Conservation (phyloP, 345 rosid genomes). For the Microthlaspi erraticum region DNA sequence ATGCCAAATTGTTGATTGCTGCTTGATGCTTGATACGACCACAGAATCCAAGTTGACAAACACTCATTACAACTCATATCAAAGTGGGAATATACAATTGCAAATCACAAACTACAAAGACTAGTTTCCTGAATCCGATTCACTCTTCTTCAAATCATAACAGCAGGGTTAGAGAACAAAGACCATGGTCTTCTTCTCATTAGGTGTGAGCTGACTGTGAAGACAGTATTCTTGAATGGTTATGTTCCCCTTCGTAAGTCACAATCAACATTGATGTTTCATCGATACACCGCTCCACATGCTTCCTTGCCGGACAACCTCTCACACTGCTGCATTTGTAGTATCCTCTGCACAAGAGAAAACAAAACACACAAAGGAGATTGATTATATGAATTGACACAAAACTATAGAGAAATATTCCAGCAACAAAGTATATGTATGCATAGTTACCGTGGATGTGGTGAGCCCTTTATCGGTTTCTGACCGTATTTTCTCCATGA, state of each 20-base stretch:
- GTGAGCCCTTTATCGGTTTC: slow-evolving; percentile 85
- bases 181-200: slow-evolving; percentile 10
- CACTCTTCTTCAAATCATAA: slow-evolving; percentile 30
- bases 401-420: neutral
- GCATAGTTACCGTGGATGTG: slow-evolving; percentile 69
- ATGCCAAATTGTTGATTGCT: slow-evolving; percentile 21
- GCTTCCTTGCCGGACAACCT: slow-evolving; percentile 91
- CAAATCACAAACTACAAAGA: slow-evolving; percentile 34
- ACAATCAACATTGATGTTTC: slow-evolving; percentile 80
- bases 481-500: slow-evolving; percentile 92
- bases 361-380: neutral
- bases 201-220: slow-evolving; percentile 66
- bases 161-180: neutral
- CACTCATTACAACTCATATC: slow-evolving; percentile 28
- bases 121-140: slow-evolving; percentile 15
- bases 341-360: slow-evolving; percentile 63
- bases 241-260: slow-evolving; percentile 83
- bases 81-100: slow-evolving; percentile 40
- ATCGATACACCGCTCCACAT: slow-evolving; percentile 78
- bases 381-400: neutral
- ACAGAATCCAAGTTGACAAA: slow-evolving; percentile 22
- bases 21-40: neutral
- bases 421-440: neutral
- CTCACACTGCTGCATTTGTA: slow-evolving; percentile 81
- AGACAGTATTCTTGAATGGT: slow-evolving; percentile 60